These are phyloP conservation scores for Bolboschoenus planiculmis DNA, from an alignment of 176 grass and related monocot genomes.

Conservation along the genomic window DNA sequence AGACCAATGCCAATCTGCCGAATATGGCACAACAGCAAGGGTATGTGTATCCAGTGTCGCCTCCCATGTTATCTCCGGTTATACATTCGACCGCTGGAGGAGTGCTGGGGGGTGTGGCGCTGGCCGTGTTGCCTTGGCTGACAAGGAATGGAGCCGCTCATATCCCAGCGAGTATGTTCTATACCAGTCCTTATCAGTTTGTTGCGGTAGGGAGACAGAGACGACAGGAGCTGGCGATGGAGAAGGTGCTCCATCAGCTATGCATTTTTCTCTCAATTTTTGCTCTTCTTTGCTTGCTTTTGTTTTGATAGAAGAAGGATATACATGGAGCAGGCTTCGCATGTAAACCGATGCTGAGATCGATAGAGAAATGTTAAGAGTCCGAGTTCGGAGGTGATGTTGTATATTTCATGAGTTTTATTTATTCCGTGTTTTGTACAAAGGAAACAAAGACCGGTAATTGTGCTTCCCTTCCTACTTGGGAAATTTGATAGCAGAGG, in stretches of 20 bases:
- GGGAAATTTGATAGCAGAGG: background rate
- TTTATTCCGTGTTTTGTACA: background rate
- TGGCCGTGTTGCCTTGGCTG: constrained; percentile 49
- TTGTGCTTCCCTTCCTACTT: background rate
- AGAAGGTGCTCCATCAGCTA: constrained; percentile 73
- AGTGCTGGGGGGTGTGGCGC: constrained; percentile 37
- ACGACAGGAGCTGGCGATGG: constrained; percentile 48
- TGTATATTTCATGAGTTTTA: background rate
- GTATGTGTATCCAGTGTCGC: background rate
- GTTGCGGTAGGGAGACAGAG: constrained; percentile 33
- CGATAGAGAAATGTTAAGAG: background rate
- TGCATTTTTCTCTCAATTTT: constrained; percentile 63
- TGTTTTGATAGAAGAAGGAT: constrained; percentile 40
- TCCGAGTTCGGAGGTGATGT: background rate
- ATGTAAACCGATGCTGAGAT: background rate
- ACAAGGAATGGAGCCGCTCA: constrained; percentile 25
- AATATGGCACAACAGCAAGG: background rate
- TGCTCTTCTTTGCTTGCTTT: constrained; percentile 50
- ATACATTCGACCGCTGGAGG: constrained; percentile 49
- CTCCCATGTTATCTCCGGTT: constrained; percentile 7
- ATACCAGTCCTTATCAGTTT: constrained; percentile 34
- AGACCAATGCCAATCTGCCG: background rate
- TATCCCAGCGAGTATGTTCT: constrained; percentile 21
- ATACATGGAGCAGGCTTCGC: background rate
- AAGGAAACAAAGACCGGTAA: background rate